Conservation (phyloP, 2,329 filamentous ascomycete species). For the Phialemonium atrogriseum region DNA sequence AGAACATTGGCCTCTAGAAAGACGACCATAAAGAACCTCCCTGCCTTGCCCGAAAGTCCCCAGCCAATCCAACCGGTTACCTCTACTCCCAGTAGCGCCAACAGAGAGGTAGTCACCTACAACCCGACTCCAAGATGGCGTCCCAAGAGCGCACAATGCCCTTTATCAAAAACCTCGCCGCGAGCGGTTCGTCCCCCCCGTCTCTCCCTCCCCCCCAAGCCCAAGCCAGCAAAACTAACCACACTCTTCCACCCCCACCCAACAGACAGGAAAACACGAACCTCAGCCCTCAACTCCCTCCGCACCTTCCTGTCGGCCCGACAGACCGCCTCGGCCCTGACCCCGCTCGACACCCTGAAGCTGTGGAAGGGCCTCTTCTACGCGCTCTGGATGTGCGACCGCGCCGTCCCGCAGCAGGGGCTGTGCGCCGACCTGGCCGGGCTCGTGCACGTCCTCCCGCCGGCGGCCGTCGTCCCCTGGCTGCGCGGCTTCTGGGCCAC, state of each 20-base stretch:
- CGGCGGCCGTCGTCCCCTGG: slow-evolving; percentile 33
- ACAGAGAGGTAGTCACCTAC: too few relatives aligned
- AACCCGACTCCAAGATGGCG: slow-evolving; percentile 29
- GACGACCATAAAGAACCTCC: too few relatives aligned
- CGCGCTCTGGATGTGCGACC: slow-evolving; percentile 89
- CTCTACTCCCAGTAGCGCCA: too few relatives aligned
- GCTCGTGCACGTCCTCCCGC: slow-evolving; percentile 54
- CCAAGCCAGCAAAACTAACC: background rate
- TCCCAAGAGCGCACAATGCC: slow-evolving; percentile 47
- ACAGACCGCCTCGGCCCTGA: slow-evolving; percentile 42
- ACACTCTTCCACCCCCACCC: slow-evolving; percentile 1
- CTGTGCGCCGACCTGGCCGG: slow-evolving; percentile 70
- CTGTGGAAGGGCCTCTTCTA: slow-evolving; percentile 95
- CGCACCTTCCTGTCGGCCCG: slow-evolving; percentile 65
- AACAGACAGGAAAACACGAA: slow-evolving; percentile 69
- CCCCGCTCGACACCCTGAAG: slow-evolving; percentile 68
- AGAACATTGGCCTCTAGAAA: too few relatives aligned
- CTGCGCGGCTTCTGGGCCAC: slow-evolving; percentile 64
- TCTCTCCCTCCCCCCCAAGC: slow-evolving; percentile 3
- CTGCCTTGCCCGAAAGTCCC: too few relatives aligned
- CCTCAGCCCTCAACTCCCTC: slow-evolving; percentile 68
- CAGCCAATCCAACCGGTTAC: too few relatives aligned
- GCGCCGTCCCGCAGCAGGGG: slow-evolving; percentile 75
- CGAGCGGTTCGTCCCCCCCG: slow-evolving; percentile 58
- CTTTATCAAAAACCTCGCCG: slow-evolving; percentile 77